Percentiles rank a stretch among this genome's conserved stretches.
phyloP scores from a whole-genome alignment of 2,329 filamentous ascomycete species.

The Talaromyces funiculosus region DNA sequence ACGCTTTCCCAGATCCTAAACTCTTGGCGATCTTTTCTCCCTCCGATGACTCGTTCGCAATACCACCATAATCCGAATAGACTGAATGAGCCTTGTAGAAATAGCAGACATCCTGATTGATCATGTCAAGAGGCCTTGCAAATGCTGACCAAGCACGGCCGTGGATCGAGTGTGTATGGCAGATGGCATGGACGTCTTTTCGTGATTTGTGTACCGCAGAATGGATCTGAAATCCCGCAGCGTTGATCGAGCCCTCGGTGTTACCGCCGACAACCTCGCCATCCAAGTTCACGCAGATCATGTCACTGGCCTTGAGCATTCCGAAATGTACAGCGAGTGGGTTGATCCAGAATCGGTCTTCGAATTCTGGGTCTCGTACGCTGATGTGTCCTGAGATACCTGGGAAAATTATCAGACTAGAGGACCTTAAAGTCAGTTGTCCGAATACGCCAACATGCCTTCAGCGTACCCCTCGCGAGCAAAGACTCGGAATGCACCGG shows the following conservation, averaged over 20 bases:
- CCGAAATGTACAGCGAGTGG: slow-evolving; percentile 61
- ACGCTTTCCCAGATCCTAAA: slow-evolving; percentile 53
- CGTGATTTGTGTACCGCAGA: slow-evolving; percentile 61
- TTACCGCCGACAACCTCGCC: slow-evolving; percentile 58
- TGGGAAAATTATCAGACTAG: background rate
- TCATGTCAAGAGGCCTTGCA: slow-evolving; percentile 61
- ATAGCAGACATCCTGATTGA: slow-evolving; percentile 42
- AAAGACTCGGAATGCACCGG: slow-evolving; percentile 63
- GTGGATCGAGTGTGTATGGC: slow-evolving; percentile 61
- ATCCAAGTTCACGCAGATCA: slow-evolving; percentile 60
- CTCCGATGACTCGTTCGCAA: slow-evolving; percentile 55
- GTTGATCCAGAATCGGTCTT: slow-evolving; percentile 62
- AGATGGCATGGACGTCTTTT: slow-evolving; percentile 60
- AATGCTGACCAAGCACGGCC: slow-evolving; percentile 66
- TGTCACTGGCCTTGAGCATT: slow-evolving; percentile 58
- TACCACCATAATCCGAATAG: slow-evolving; percentile 58
- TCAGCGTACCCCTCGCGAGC: slow-evolving; percentile 61
- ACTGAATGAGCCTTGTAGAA: slow-evolving; percentile 49
- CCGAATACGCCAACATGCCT: slow-evolving; percentile 49
- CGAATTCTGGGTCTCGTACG: slow-evolving; percentile 60
- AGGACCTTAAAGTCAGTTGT: too few species aligned
- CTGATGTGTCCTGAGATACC: slow-evolving; percentile 65
- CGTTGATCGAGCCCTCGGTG: slow-evolving; percentile 41
- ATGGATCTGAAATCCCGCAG: slow-evolving; percentile 66
- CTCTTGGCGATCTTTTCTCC: slow-evolving; percentile 56